Evolutionary conservation across 192 early-diverging fungal species (phyloP).

Genomic region (Phlyctochytrium bullatum): DNA sequence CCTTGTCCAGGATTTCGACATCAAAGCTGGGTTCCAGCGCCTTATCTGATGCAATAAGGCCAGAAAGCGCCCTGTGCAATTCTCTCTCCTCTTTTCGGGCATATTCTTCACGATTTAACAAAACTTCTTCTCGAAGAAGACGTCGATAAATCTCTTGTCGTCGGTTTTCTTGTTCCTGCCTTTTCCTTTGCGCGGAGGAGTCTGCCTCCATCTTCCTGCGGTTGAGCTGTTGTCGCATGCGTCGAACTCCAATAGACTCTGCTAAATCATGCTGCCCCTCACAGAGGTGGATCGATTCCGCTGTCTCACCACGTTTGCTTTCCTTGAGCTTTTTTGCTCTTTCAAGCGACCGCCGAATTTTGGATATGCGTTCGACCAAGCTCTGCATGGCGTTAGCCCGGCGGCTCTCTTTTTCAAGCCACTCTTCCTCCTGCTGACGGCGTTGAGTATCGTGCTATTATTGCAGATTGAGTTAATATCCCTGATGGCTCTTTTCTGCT

Average conservation of each 20-base stretch:
- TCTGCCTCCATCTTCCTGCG: slow-evolving; percentile 4
- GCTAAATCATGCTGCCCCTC: slow-evolving; percentile 19
- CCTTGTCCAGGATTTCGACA: neutral
- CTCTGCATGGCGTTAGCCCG: neutral
- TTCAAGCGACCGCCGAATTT: slow-evolving; percentile 21
- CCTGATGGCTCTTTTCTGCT: neutral
- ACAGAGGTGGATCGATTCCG: neutral
- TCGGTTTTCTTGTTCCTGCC: slow-evolving; percentile 7
- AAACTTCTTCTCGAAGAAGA: slow-evolving; percentile 4
- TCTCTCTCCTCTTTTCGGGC: slow-evolving; percentile 2
- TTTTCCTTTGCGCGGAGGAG: neutral
- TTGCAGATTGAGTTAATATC: too few species aligned
- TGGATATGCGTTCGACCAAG: slow-evolving; percentile 12
- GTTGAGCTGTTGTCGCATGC: slow-evolving; percentile 5
- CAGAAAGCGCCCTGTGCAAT: slow-evolving; percentile 10
- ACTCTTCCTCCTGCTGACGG: too few species aligned
- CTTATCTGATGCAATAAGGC: slow-evolving; percentile 5
- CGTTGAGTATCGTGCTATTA: too few species aligned
- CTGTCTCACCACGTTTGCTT: neutral
- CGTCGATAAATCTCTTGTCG: slow-evolving; percentile 9
- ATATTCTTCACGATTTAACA: slow-evolving; percentile 2
- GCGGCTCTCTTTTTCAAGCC: too few species aligned
- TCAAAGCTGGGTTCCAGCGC: neutral
- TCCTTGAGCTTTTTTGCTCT: slow-evolving; percentile 4
- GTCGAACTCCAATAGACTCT: slow-evolving; percentile 12